A percentile compares a stretch with the other conserved stretches of the same genome.
Evolutionary conservation across 202 grass and related monocot genomes (phyloP).

Genomic region (Bolboschoenoplectus hybrid): DNA sequence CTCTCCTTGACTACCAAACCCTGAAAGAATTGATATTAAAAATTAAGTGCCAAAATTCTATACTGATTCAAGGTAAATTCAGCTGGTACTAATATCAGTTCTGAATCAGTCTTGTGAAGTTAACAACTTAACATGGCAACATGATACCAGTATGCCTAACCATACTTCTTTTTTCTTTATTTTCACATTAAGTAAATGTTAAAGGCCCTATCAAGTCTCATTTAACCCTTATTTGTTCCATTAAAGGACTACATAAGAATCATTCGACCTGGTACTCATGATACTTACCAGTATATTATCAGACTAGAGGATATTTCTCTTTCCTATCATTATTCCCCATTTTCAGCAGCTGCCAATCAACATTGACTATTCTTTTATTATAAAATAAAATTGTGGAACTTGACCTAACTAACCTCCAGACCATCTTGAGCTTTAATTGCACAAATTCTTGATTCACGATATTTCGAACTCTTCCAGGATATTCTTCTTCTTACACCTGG

Average conservation of each 20-base stretch:
- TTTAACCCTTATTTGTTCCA: not conserved
- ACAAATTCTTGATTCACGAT: conserved; percentile 28
- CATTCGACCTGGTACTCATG: not conserved
- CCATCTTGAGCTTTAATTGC: conserved; percentile 35
- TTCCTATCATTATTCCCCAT: not conserved
- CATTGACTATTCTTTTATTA: not conserved
- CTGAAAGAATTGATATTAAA: conserved; percentile 37
- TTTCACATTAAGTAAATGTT: not conserved
- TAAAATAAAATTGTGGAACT: not conserved
- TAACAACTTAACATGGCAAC: not conserved
- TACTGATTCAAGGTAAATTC: not conserved
- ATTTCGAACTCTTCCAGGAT: conserved; percentile 16
- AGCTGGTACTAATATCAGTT: not conserved
- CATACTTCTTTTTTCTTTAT: not conserved
- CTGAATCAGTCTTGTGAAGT: not conserved
- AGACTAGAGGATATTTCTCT: not conserved
- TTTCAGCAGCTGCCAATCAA: not conserved
- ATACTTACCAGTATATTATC: conserved; percentile 23
- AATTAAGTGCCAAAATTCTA: not conserved
- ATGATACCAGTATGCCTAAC: not conserved
- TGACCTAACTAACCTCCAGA: conserved; percentile 41
- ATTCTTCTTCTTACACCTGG: conserved; percentile 45
- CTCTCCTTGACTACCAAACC: conserved; percentile 62
- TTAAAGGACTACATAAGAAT: not conserved
- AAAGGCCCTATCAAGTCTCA: not conserved